Conservation (phyloP, 148 eudicot genomes). For the Nepenthes mirabilis region DNA sequence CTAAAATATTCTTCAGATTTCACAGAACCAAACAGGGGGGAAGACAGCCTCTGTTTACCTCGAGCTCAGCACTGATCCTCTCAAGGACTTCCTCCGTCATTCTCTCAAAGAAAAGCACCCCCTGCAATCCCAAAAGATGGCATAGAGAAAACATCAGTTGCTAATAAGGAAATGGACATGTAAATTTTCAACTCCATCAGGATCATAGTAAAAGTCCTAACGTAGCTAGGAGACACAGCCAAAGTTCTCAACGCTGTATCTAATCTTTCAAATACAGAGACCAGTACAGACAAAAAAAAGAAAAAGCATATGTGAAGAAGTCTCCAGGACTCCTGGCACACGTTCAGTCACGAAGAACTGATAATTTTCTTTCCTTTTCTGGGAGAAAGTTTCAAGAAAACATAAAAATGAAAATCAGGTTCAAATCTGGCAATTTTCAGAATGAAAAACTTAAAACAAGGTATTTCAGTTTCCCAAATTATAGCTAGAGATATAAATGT, state of each 20-base stretch:
- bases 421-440: too few species aligned
- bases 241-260: neutral
- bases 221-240: neutral
- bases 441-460: too few species aligned
- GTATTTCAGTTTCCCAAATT: too few species aligned
- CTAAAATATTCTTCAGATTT: neutral
- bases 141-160: conserved; percentile 7
- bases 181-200: neutral
- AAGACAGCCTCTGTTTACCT: conserved; percentile 29
- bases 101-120: conserved; percentile 83
- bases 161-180: neutral
- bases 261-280: neutral
- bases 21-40: neutral
- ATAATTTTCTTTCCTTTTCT: too few species aligned
- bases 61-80: conserved; percentile 50
- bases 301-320: too few species aligned
- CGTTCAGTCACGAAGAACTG: too few species aligned
- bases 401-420: too few species aligned
- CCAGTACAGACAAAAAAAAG: neutral
- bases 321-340: too few species aligned
- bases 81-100: conserved; percentile 81
- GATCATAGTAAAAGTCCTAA: neutral
- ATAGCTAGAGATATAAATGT: too few species aligned
- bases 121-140: conserved; percentile 33
- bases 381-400: too few species aligned